Conservation (phyloP, 345 rosid species). For the Bretschneidera sinensis region DNA sequence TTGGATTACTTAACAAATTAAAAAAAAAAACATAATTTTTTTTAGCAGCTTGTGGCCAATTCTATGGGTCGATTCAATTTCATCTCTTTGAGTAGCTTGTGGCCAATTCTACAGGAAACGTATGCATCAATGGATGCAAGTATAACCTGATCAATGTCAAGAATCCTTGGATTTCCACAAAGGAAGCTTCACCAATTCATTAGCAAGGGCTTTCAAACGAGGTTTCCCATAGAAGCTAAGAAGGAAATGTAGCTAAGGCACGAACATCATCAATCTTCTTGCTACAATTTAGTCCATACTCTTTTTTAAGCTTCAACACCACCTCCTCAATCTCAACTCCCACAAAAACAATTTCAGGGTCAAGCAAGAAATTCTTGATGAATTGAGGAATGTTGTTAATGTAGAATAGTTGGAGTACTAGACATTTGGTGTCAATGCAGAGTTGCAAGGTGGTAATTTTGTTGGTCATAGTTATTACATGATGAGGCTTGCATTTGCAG, state of each 20-base stretch:
- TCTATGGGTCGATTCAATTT: too few relatives aligned
- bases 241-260: constrained; percentile 18
- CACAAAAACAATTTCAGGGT: constrained; percentile 14
- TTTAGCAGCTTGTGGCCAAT: too few relatives aligned
- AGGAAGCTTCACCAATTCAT: constrained; percentile 3
- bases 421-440: constrained; percentile 27
- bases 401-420: constrained; percentile 17
- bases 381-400: constrained; percentile 15
- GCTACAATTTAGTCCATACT: constrained; percentile 16
- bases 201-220: constrained; percentile 27
- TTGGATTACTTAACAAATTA: too few relatives aligned
- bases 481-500: constrained; percentile 27
- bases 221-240: constrained; percentile 13
- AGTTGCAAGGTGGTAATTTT: constrained; percentile 21
- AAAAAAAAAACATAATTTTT: too few relatives aligned
- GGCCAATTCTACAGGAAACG: too few relatives aligned
- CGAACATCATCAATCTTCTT: constrained; percentile 20
- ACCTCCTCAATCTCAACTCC: constrained; percentile 27
- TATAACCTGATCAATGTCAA: constrained; percentile 13
- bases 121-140: constrained; percentile 28
- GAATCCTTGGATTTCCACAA: too few relatives aligned
- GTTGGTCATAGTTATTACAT: constrained; percentile 13
- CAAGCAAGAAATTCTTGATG: constrained; percentile 8
- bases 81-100: constrained; percentile 13
- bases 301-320: constrained; percentile 9